Conservation (phyloP, 345 rosid genomes). For the Brassica carinata region DNA sequence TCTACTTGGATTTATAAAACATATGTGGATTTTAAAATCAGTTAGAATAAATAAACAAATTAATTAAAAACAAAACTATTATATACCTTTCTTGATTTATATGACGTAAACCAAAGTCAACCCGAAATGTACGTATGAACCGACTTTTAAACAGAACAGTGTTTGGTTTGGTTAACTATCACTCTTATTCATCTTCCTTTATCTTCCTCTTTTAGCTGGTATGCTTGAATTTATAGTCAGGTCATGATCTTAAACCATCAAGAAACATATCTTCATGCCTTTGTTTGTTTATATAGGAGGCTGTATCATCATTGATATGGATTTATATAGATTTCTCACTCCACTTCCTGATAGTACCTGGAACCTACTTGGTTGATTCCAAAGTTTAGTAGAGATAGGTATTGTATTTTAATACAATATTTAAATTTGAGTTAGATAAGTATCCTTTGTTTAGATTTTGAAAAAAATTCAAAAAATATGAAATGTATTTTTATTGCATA, state of each 20-base stretch:
- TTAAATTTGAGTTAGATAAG: too few relatives aligned
- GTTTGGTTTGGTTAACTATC: neutral
- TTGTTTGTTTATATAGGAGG: conserved; percentile 62
- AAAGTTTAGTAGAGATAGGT: too few relatives aligned
- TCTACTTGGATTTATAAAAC: too few relatives aligned
- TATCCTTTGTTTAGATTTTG: too few relatives aligned
- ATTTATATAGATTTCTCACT: too few relatives aligned
- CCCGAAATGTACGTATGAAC: neutral
- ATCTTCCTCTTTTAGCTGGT: conserved; percentile 74
- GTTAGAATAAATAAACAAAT: too few relatives aligned
- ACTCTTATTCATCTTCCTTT: neutral
- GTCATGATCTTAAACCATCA: neutral
- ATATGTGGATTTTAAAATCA: too few relatives aligned
- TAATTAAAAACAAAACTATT: neutral
- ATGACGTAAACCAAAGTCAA: neutral
- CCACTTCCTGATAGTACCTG: too few relatives aligned
- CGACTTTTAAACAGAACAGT: neutral
- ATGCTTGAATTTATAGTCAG: neutral
- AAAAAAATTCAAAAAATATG: too few relatives aligned
- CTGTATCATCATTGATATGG: conserved; percentile 67
- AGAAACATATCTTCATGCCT: neutral
- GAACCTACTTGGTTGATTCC: too few relatives aligned
- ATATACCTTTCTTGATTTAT: neutral
- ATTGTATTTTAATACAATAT: too few relatives aligned
- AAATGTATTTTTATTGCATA: too few relatives aligned